These are phyloP conservation scores for Coemansia sp. DNA, from an alignment of 192 early-diverging fungal genomes.

Conservation along the genomic window DNA sequence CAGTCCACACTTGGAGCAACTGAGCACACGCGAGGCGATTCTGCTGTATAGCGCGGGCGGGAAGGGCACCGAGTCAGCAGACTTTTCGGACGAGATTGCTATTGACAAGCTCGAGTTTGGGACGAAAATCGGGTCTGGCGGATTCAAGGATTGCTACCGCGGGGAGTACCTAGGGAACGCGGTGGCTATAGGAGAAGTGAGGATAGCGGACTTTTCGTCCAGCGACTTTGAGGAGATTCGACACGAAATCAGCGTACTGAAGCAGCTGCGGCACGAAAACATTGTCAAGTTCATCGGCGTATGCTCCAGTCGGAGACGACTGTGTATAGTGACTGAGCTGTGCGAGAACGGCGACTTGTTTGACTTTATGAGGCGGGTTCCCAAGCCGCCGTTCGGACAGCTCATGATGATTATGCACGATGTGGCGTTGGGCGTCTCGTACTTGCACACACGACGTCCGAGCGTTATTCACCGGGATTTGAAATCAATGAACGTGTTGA, in stretches of 20 bases:
- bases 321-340: slow-evolving; percentile 72
- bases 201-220: slow-evolving; percentile 65
- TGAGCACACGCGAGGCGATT: slow-evolving; percentile 47
- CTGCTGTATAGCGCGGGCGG: slow-evolving; percentile 39
- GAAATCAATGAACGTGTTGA: slow-evolving; percentile 74
- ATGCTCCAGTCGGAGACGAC: slow-evolving; percentile 58
- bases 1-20: slow-evolving; percentile 57
- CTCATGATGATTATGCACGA: slow-evolving; percentile 75
- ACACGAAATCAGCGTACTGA: slow-evolving; percentile 71
- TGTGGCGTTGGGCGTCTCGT: slow-evolving; percentile 66
- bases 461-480: slow-evolving; percentile 72
- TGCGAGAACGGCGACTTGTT: slow-evolving; percentile 72
- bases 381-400: slow-evolving; percentile 60
- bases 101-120: slow-evolving; percentile 59
- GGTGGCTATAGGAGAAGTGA: slow-evolving; percentile 69
- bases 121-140: slow-evolving; percentile 67
- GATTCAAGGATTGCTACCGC: slow-evolving; percentile 73
- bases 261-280: slow-evolving; percentile 73
- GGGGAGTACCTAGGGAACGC: slow-evolving; percentile 60
- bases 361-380: slow-evolving; percentile 64
- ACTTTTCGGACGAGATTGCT: slow-evolving; percentile 57
- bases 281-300: slow-evolving; percentile 71
- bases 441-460: slow-evolving; percentile 67
- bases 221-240: slow-evolving; percentile 66
- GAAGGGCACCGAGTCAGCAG: slow-evolving; percentile 48